A percentile compares a stretch with the other conserved stretches of the same genome.
Evolutionary conservation across 1,284 basidiomycete species (phyloP).

Genomic region (Puccinia horiana): DNA sequence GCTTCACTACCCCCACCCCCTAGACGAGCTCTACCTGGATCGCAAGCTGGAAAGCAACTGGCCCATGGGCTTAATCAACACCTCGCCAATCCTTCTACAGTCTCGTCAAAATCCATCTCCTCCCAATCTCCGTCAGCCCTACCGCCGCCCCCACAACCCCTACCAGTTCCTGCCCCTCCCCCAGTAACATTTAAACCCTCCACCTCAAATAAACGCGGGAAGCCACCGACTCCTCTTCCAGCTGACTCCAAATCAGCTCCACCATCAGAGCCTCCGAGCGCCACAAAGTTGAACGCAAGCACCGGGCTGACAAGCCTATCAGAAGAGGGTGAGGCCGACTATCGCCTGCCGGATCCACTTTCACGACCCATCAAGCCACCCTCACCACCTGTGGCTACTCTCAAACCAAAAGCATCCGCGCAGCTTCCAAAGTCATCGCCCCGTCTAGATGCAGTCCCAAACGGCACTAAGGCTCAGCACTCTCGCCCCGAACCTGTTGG

Average conservation of each 20-base stretch:
- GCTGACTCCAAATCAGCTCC: not conserved
- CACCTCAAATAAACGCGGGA: constrained; percentile 25
- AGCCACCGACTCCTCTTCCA: not conserved
- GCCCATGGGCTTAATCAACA: constrained; percentile 36
- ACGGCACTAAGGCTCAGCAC: not conserved
- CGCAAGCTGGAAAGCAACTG: constrained; percentile 42
- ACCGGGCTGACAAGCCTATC: constrained; percentile 30
- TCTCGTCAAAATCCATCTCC: not conserved
- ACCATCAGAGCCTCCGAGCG: constrained; percentile 16
- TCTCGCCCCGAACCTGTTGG: not conserved
- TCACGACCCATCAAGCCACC: not conserved
- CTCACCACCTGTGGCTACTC: not conserved
- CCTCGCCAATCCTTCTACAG: constrained; percentile 19
- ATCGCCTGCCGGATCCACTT: not conserved
- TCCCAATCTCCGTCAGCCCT: not conserved
- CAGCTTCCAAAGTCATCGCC: constrained; percentile 11
- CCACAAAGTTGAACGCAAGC: constrained; percentile 29
- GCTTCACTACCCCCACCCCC: constrained; percentile 1
- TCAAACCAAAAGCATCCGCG: not conserved
- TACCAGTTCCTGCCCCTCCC: constrained; percentile 7
- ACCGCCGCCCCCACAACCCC: not conserved
- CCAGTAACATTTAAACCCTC: constrained; percentile 26
- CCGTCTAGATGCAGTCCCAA: not conserved
- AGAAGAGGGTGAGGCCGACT: constrained; percentile 24
- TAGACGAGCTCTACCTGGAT: constrained; percentile 42